These are phyloP conservation scores for Polygonum maritimum DNA, from an alignment of 148 eudicot genomes.

Conservation along the genomic window DNA sequence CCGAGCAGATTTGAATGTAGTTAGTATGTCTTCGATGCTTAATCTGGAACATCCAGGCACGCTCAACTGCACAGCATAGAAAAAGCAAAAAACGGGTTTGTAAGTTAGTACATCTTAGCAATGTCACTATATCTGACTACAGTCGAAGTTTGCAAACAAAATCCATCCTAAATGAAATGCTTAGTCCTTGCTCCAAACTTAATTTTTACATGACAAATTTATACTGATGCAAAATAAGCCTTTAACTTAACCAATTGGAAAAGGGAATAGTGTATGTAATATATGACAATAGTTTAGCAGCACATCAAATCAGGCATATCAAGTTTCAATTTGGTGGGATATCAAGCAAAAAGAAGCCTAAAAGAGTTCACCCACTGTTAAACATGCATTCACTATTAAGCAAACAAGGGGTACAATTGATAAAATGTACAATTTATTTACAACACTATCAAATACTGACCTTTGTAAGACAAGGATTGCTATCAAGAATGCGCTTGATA, in stretches of 20 bases:
- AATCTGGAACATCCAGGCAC: conserved; percentile 10
- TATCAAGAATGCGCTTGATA: conserved; percentile 1
- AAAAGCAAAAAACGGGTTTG: background rate
- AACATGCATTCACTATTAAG: background rate
- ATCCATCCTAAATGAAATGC: background rate
- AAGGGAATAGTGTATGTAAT: background rate
- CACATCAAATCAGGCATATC: background rate
- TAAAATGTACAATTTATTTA: background rate
- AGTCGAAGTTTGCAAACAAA: background rate
- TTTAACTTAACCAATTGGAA: background rate
- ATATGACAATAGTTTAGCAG: background rate
- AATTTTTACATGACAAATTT: background rate
- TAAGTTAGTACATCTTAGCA: background rate
- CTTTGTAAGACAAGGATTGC: conserved; percentile 7
- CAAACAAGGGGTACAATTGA: background rate
- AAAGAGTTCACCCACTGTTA: background rate
- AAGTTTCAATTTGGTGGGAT: background rate
- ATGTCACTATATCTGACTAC: background rate
- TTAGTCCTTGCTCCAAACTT: background rate
- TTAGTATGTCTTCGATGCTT: conserved; percentile 6
- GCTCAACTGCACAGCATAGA: background rate
- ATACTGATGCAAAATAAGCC: background rate
- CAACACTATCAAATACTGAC: background rate
- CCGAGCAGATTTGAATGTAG: background rate
- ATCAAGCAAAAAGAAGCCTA: background rate